A percentile compares a stretch with the other conserved stretches of the same genome.
Conservation (phyloP, 345 rosid species). For the Physaria fendleri region DNA sequence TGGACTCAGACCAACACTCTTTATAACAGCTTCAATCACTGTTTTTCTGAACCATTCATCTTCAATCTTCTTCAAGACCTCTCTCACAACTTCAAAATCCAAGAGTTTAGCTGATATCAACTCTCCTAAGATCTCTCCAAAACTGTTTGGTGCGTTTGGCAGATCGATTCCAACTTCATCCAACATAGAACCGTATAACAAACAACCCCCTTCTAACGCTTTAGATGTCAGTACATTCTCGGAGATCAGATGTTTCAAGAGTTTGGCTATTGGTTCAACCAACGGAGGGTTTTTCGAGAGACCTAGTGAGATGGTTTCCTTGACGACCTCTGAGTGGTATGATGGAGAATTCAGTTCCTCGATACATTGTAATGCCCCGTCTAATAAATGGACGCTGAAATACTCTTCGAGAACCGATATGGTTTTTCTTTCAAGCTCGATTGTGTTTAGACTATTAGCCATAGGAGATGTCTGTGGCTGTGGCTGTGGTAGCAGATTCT, state of each 20-base stretch:
- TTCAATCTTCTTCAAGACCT: slow-evolving; percentile 49
- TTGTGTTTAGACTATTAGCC: slow-evolving; percentile 18
- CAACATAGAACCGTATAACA: slow-evolving; percentile 47
- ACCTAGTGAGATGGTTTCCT: slow-evolving; percentile 57
- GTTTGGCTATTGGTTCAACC: slow-evolving; percentile 37
- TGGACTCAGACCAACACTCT: slow-evolving; percentile 23
- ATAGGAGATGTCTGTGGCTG: slow-evolving; percentile 8
- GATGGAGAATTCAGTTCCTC: slow-evolving; percentile 54
- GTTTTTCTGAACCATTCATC: slow-evolving; percentile 39
- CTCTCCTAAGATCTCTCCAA: slow-evolving; percentile 54
- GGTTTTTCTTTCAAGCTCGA: slow-evolving; percentile 44
- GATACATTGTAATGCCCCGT: slow-evolving; percentile 61
- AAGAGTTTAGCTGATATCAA: slow-evolving; percentile 36
- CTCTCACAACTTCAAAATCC: slow-evolving; percentile 43
- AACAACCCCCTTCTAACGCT: slow-evolving; percentile 51
- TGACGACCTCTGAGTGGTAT: slow-evolving; percentile 60
- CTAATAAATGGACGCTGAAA: slow-evolving; percentile 42
- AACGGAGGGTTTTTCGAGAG: slow-evolving; percentile 55
- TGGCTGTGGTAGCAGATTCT: slow-evolving; percentile 1
- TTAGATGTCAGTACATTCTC: slow-evolving; percentile 38
- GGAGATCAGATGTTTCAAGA: slow-evolving; percentile 38
- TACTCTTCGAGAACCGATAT: slow-evolving; percentile 59
- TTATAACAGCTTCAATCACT: slow-evolving; percentile 23
- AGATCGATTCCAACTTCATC: slow-evolving; percentile 69
- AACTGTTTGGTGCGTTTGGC: slow-evolving; percentile 61